phyloP scores from a whole-genome alignment of 176 grass and related monocot genomes.

The Aegilops umbellulata region DNA sequence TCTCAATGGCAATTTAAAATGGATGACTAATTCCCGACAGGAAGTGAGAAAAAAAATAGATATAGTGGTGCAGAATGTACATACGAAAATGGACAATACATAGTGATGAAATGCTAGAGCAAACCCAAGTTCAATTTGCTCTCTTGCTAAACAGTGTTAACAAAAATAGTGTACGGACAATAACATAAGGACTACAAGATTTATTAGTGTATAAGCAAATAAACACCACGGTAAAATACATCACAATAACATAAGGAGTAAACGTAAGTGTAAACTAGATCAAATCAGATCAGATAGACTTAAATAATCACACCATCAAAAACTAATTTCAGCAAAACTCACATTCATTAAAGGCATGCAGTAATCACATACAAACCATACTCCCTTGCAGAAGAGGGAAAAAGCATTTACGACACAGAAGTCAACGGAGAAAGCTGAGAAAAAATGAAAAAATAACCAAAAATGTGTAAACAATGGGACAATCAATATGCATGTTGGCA shows the following conservation, averaged over 20 bases:
- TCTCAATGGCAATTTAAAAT: conserved; percentile 16
- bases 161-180: not conserved
- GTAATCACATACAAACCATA: conserved; percentile 4
- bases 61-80: conserved; percentile 1
- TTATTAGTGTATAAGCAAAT: not conserved
- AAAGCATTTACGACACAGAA: conserved; percentile 4
- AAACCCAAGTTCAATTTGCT: not conserved
- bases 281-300: not conserved
- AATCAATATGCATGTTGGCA: not conserved
- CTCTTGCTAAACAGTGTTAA: conserved; percentile 13
- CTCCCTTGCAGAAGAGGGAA: not conserved
- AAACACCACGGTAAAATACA: not conserved
- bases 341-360: not conserved
- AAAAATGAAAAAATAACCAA: not conserved
- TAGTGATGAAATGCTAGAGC: conserved; percentile 15
- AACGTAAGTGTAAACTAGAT: not conserved
- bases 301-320: not conserved
- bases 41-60: not conserved
- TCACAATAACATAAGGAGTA: not conserved
- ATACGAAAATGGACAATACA: conserved; percentile 6
- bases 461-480: not conserved
- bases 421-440: not conserved
- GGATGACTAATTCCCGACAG: not conserved
- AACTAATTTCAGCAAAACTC: not conserved
- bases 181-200: not conserved